Base-by-base conservation (phyloP, 345 rosid genomes). In the Raphanus raphanistrum region DNA sequence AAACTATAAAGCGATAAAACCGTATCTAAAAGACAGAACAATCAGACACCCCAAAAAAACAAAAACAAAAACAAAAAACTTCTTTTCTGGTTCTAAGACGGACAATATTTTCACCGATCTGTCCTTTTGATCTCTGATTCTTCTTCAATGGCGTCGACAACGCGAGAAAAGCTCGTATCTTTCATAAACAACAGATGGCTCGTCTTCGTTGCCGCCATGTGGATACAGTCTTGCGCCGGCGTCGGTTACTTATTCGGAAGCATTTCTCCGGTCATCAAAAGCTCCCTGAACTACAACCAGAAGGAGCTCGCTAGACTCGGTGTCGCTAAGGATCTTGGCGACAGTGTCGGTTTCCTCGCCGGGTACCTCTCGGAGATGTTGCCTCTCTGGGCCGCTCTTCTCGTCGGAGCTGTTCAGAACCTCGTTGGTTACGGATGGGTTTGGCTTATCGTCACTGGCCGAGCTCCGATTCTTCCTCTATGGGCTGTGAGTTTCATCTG, bases 171-270 rank as follows among this genome's bases (percentile, higher is more conserved):
- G 74, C 67, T 93, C n/a, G 45, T 55, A 11, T 79, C 75, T 65
- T 90, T 93, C 77, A 36, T 91, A 21, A 90, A 84, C 77, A 91
- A 91, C 57, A 83, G 99, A 86, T 96, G 98, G 98, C 86, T 91
- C 52, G 99, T 93, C 66, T 93, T 96, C 70, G 97, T 96, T 70
- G 95, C 95, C 0, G 96, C 98, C 87, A 96, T 96, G 95, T 96
- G 99, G 98, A 88, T 96, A 71, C 93, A 93, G 84, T 93, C 98
- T 0, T 90, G 97, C 75, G 98, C 98, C 6, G 99, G 99, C 5
- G 79, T 90, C 45, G 98, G 97, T 57, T 96, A 96, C 79, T 66
- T 96, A 82, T 96, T 91, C 79, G 97, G 98, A 48, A 96, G 98
- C 84, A 88, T 96, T 70, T 96, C 99, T 13, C 99, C 99, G 25